Conservation (phyloP, 169 alveolate species). For the Plasmodium adleri region DNA sequence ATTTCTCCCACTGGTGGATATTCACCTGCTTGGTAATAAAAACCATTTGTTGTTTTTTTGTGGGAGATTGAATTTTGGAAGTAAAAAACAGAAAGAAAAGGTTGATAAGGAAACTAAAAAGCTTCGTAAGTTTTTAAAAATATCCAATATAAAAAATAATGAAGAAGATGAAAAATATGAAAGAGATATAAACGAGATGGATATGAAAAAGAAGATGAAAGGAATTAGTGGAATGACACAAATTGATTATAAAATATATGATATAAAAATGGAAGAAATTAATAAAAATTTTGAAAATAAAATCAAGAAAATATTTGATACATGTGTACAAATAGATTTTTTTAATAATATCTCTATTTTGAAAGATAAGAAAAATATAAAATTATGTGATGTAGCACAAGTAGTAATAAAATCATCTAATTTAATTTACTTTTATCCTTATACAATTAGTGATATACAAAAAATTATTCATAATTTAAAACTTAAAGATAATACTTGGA, state of each 20-base stretch:
- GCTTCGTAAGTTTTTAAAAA: constrained; percentile 52
- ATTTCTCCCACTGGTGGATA: too few species aligned
- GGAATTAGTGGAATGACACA: constrained; percentile 2
- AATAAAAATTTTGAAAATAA: constrained; percentile 40
- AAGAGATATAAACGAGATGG: neutral
- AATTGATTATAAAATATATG: constrained; percentile 61
- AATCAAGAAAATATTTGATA: constrained; percentile 46
- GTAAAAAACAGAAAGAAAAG: constrained; percentile 71
- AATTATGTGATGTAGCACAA: constrained; percentile 52
- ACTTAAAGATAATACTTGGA: constrained; percentile 60
- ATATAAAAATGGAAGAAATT: constrained; percentile 49
- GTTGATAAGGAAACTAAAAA: constrained; percentile 58
- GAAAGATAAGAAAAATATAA: constrained; percentile 47
- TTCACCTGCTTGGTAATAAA: too few species aligned
- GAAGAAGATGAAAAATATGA: constrained; percentile 5
- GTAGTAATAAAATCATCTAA: constrained; percentile 63
- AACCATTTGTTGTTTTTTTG: too few species aligned
- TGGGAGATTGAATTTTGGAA: constrained; percentile 28
- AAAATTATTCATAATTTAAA: constrained; percentile 60
- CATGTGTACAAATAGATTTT: constrained; percentile 23
- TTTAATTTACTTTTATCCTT: constrained; percentile 39
- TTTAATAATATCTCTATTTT: constrained; percentile 35
- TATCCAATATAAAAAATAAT: constrained; percentile 26
- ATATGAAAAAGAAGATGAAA: constrained; percentile 1
- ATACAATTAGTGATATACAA: constrained; percentile 46